Percentiles rank a stretch among this genome's conserved stretches.
These are phyloP conservation scores for Phytophthora palmivora DNA, from an alignment of 352 stramenopile genomes.

Conservation along the genomic window DNA sequence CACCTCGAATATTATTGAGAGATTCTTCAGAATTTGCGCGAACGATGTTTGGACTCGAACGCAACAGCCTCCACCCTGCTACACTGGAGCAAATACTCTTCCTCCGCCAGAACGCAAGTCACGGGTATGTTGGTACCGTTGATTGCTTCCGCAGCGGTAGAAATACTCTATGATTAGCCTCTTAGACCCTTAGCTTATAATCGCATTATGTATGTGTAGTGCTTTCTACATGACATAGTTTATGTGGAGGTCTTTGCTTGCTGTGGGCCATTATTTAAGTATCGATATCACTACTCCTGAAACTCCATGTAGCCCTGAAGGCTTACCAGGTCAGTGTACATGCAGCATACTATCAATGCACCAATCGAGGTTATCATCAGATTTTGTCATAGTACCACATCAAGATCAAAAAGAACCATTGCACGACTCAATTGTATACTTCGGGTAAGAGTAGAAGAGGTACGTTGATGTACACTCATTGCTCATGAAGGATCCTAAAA, in stretches of 20 bases:
- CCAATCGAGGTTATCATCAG: too few relatives aligned
- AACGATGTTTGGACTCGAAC: not conserved
- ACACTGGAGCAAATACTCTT: conserved; percentile 23
- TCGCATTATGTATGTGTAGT: conserved; percentile 3
- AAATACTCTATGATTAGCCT: too few relatives aligned
- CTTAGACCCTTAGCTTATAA: conserved; percentile 11
- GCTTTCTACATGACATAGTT: conserved; percentile 1
- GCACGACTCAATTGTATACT: not conserved
- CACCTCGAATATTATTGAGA: too few relatives aligned
- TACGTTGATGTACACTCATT: conserved; percentile 2
- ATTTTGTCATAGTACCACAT: too few relatives aligned
- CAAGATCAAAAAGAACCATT: not conserved
- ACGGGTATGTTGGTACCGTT: conserved; percentile 7
- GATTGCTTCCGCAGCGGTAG: not conserved
- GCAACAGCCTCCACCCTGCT: conserved; percentile 9
- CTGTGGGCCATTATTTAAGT: conserved; percentile 7
- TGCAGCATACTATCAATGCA: too few relatives aligned
- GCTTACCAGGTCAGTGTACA: too few relatives aligned
- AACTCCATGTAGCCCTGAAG: too few relatives aligned
- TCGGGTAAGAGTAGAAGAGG: too few relatives aligned
- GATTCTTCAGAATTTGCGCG: too few relatives aligned
- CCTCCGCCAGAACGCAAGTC: conserved; percentile 13
- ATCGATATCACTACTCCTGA: too few relatives aligned
- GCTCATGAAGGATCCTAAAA: conserved; percentile 2
- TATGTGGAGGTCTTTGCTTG: not conserved